Conservation (phyloP, 164 flowering plant genomes). For the Protea cynaroides region DNA sequence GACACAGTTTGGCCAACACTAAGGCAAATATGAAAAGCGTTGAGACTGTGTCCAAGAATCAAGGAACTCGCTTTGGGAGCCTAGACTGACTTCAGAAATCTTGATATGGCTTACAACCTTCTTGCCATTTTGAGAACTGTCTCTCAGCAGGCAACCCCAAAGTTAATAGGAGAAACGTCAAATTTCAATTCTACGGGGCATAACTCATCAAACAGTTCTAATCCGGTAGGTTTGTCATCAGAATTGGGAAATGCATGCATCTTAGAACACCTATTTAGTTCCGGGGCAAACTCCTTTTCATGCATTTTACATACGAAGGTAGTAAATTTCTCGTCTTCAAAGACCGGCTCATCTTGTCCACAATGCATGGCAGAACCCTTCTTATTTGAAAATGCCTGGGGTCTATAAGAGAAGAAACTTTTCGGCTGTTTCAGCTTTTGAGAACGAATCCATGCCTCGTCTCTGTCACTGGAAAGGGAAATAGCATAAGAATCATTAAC, state of each 20-base stretch:
- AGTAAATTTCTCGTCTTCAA: slow-evolving; percentile 19
- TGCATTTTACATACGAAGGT: slow-evolving; percentile 28
- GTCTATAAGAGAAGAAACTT: slow-evolving; percentile 26
- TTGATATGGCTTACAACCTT: slow-evolving; percentile 21
- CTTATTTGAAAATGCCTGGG: slow-evolving; percentile 9
- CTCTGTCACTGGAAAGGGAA: slow-evolving; percentile 52
- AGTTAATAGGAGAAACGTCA: slow-evolving; percentile 18
- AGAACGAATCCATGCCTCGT: slow-evolving; percentile 27
- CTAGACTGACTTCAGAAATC: slow-evolving; percentile 13
- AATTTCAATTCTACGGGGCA: slow-evolving; percentile 57
- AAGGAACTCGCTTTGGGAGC: slow-evolving; percentile 2
- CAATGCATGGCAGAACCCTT: neutral
- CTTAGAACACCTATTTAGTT: slow-evolving; percentile 21
- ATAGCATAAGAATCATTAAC: slow-evolving; percentile 21
- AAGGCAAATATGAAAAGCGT: neutral
- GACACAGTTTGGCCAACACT: neutral
- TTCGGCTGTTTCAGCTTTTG: slow-evolving; percentile 14
- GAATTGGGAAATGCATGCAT: slow-evolving; percentile 5
- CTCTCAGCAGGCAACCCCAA: slow-evolving; percentile 32
- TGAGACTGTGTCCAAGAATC: neutral
- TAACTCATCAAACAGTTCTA: slow-evolving; percentile 52
- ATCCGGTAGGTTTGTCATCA: slow-evolving; percentile 17
- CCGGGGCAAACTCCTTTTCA: slow-evolving; percentile 5
- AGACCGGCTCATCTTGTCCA: slow-evolving; percentile 4
- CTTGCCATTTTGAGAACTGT: slow-evolving; percentile 44